phyloP scores from a whole-genome alignment of 176 grass and related monocot genomes.

The Alloteropsis semialata region DNA sequence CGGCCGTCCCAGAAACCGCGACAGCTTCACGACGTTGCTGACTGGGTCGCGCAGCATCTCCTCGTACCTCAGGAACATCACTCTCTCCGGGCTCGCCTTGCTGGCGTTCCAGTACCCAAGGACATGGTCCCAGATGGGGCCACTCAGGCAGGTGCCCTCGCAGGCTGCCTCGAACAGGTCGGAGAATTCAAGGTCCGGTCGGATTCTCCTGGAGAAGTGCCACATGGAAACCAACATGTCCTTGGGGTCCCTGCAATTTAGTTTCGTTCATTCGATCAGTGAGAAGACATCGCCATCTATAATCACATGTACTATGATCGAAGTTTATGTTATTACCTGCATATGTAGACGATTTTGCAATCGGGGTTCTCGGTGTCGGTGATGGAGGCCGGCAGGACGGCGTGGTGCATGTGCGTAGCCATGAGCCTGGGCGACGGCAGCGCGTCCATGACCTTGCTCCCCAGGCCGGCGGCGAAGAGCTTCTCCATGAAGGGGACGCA shows the following conservation, averaged over 20 bases:
- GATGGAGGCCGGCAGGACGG: not conserved
- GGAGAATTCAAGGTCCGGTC: not conserved
- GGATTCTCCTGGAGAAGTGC: not conserved
- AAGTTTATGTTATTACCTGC: no score
- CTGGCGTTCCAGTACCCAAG: constrained; percentile 23
- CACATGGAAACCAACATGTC: constrained; percentile 27
- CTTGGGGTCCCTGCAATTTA: constrained; percentile 17
- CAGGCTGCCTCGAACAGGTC: not conserved
- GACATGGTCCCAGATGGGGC: constrained; percentile 32
- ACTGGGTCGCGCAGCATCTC: constrained; percentile 14
- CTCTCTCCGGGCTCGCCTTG: not conserved
- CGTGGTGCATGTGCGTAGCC: not conserved
- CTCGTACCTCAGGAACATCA: constrained; percentile 45
- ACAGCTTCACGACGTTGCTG: not conserved
- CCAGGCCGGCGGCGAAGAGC: not conserved
- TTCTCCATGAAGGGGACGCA: not conserved
- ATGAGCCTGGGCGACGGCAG: not conserved
- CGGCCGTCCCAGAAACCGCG: constrained; percentile 15
- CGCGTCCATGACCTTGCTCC: not conserved
- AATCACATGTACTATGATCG: no score
- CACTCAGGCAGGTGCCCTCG: not conserved
- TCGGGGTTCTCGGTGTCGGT: not conserved
- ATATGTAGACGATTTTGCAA: not conserved
- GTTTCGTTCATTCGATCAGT: no score
- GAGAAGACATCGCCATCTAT: no score